Evolutionary conservation across 1,284 basidiomycete genomes (phyloP).

Genomic region (Trichosporon sp.): DNA sequence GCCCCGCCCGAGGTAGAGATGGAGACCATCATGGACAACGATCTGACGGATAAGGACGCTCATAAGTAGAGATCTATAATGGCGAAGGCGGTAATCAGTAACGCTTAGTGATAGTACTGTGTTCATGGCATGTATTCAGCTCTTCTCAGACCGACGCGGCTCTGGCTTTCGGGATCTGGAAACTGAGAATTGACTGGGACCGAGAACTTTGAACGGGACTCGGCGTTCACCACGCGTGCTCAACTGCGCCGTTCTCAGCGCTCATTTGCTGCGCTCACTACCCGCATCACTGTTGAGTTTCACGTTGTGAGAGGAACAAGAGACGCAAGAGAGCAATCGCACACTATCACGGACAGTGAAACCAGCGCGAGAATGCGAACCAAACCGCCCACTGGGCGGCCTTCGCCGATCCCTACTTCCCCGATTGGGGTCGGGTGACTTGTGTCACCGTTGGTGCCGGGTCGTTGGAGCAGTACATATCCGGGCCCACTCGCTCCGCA

Average conservation of each 20-base stretch:
- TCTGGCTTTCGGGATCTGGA: not conserved
- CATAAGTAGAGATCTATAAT: not conserved
- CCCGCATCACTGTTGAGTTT: no score
- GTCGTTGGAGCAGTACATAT: not conserved
- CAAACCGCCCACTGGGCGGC: constrained; percentile 2
- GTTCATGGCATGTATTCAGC: not conserved
- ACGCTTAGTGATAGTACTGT: not conserved
- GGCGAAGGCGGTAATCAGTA: not conserved
- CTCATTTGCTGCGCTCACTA: no score
- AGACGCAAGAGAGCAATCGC: no score
- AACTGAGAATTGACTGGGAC: not conserved
- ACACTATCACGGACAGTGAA: no score
- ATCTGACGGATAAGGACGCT: not conserved
- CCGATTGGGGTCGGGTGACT: constrained; percentile 11
- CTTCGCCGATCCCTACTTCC: not conserved
- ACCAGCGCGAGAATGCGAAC: no score
- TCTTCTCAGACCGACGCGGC: no score
- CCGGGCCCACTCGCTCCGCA: not conserved
- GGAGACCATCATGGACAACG: constrained; percentile 2
- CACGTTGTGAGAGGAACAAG: no score
- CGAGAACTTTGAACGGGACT: not conserved
- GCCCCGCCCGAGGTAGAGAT: not conserved
- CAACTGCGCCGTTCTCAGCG: not conserved
- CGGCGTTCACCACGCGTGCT: not conserved
- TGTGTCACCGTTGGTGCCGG: not conserved